Evolutionary conservation across 2,329 filamentous ascomycete genomes (phyloP).

Genomic region (Bimuria novae-zelandiae): DNA sequence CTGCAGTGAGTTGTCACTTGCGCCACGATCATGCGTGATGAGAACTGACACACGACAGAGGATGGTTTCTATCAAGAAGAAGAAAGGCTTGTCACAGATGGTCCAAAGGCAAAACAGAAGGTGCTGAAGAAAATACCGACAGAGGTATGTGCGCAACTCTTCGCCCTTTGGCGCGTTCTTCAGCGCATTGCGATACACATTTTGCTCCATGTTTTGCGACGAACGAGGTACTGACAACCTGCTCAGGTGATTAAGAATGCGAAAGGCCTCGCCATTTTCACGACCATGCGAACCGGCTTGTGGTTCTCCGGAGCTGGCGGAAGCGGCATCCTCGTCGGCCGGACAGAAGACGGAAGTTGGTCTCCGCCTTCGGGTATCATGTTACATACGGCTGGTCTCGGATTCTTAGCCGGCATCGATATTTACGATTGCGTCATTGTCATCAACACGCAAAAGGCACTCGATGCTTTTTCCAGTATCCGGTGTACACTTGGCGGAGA

Average conservation of each 20-base stretch:
- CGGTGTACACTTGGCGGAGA: slow-evolving; percentile 82
- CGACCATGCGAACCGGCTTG: slow-evolving; percentile 89
- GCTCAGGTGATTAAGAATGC: slow-evolving; percentile 79
- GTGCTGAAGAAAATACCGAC: slow-evolving; percentile 83
- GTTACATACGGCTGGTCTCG: slow-evolving; percentile 84
- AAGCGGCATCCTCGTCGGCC: slow-evolving; percentile 82
- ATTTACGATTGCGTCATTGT: slow-evolving; percentile 96
- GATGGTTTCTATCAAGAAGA: slow-evolving; percentile 71
- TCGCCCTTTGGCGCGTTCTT: background rate
- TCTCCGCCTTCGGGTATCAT: slow-evolving; percentile 89
- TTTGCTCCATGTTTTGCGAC: background rate
- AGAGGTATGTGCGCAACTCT: slow-evolving; percentile 40
- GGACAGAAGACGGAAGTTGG: slow-evolving; percentile 86
- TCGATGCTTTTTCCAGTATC: slow-evolving; percentile 82
- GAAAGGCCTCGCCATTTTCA: slow-evolving; percentile 90
- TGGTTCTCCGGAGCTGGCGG: slow-evolving; percentile 92
- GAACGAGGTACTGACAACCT: background rate
- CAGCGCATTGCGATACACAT: background rate
- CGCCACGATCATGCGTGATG: slow-evolving; percentile 14
- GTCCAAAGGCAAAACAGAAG: slow-evolving; percentile 64
- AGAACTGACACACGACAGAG: slow-evolving; percentile 47
- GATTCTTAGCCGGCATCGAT: slow-evolving; percentile 88
- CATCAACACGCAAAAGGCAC: slow-evolving; percentile 82
- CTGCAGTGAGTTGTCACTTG: slow-evolving; percentile 67
- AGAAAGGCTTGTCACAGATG: slow-evolving; percentile 51